Percentiles rank a stretch among this genome's conserved stretches.
Conservation (phyloP, 169 alveolate species). For the Toxoplasma gondii region DNA sequence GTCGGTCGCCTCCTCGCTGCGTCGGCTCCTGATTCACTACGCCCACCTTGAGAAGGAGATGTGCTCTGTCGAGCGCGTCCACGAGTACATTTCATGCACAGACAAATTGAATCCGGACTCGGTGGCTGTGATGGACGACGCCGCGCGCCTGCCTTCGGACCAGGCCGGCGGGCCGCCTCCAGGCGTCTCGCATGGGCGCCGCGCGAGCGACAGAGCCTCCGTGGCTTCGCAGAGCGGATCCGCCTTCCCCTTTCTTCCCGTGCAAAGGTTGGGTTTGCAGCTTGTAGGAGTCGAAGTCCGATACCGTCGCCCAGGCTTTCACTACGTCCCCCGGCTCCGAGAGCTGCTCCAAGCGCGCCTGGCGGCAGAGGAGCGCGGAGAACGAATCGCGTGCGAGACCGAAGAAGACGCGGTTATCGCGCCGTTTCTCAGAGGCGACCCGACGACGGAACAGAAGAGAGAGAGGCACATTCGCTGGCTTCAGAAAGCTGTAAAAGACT, state of each 20-base stretch:
- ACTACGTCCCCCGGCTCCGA: neutral
- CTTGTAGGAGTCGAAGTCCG: neutral
- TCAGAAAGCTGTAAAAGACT: neutral
- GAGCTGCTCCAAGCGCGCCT: neutral
- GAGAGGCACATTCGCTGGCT: neutral
- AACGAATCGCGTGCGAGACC: neutral
- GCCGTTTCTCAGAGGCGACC: neutral
- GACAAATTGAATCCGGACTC: neutral
- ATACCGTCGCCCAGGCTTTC: slow-evolving; percentile 32
- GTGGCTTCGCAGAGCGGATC: neutral
- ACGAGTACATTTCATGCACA: slow-evolving; percentile 37
- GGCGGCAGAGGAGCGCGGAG: neutral
- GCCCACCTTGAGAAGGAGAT: slow-evolving; percentile 73
- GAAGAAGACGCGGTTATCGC: neutral
- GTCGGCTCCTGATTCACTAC: slow-evolving; percentile 64
- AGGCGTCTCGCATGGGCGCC: neutral
- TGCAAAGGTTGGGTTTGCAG: neutral
- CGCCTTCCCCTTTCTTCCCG: neutral
- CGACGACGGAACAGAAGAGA: neutral
- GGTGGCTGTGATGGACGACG: neutral
- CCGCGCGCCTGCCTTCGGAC: neutral
- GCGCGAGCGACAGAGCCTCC: neutral
- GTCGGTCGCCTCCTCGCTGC: slow-evolving; percentile 72
- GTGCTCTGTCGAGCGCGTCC: slow-evolving; percentile 74
- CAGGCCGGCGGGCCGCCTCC: neutral